These are phyloP conservation scores for Rubroboletus pulcherrimus DNA, from an alignment of 768 basidiomycete species.

Conservation along the genomic window DNA sequence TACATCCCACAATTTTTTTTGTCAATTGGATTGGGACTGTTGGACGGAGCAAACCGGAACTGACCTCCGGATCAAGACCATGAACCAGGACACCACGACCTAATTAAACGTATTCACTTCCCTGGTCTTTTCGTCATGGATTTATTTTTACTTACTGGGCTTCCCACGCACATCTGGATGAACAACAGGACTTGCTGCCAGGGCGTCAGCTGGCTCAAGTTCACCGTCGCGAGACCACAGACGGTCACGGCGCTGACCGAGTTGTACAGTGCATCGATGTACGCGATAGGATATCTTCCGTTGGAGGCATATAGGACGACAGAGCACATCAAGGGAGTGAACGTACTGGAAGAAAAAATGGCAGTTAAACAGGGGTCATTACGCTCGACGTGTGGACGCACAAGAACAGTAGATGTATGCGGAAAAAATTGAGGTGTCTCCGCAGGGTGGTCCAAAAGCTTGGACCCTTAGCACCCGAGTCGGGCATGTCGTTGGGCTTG, in stretches of 20 bases:
- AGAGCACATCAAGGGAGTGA: slow-evolving; percentile 76
- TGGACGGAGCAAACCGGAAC: not conserved
- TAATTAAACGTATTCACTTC: slow-evolving; percentile 23
- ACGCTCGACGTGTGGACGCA: slow-evolving; percentile 31
- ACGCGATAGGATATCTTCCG: slow-evolving; percentile 64
- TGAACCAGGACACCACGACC: slow-evolving; percentile 79
- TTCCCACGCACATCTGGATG: slow-evolving; percentile 75
- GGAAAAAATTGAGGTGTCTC: slow-evolving; percentile 63
- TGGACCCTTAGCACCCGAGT: not conserved
- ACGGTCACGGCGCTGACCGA: slow-evolving; percentile 76
- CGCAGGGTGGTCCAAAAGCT: slow-evolving; percentile 28
- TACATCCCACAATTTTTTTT: not conserved
- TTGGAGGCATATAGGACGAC: slow-evolving; percentile 82
- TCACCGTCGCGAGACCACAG: slow-evolving; percentile 69
- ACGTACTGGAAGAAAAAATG: slow-evolving; percentile 43
- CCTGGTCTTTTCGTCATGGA: too few relatives aligned
- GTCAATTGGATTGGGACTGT: not conserved
- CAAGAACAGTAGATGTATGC: slow-evolving; percentile 61
- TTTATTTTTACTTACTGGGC: slow-evolving; percentile 49
- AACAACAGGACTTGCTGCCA: slow-evolving; percentile 73
- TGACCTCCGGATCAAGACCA: slow-evolving; percentile 74
- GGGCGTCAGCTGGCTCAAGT: slow-evolving; percentile 62
- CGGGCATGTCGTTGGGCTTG: slow-evolving; percentile 4
- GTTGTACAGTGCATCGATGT: slow-evolving; percentile 75
- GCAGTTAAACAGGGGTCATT: slow-evolving; percentile 1